A percentile compares a stretch with the other conserved stretches of the same genome.
These are phyloP conservation scores for Spencermartinsiella ligniputridi DNA, from an alignment of 1,139 yeast genomes.

Conservation along the genomic window DNA sequence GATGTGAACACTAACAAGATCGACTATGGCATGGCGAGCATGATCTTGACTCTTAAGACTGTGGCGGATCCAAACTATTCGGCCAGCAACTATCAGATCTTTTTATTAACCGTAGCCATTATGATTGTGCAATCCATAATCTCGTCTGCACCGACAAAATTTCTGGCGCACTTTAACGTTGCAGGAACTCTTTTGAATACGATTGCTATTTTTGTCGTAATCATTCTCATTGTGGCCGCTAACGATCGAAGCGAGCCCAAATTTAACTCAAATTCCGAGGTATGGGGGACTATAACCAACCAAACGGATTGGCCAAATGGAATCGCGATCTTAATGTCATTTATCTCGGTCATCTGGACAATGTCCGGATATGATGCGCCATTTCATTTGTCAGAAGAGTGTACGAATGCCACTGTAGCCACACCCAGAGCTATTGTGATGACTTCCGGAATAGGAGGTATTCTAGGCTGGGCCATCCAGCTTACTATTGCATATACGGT, in stretches of 20 bases:
- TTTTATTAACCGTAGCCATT: constrained; percentile 49
- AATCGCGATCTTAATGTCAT: constrained; percentile 54
- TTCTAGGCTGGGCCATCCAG: constrained; percentile 59
- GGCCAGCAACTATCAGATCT: constrained; percentile 49
- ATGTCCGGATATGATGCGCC: constrained; percentile 77
- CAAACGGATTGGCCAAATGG: constrained; percentile 68
- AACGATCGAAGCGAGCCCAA: constrained; percentile 43
- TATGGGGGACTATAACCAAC: constrained; percentile 55
- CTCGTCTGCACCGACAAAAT: constrained; percentile 44
- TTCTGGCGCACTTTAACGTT: constrained; percentile 53
- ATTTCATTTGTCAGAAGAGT: constrained; percentile 68
- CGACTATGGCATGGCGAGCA: constrained; percentile 54
- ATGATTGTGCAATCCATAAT: constrained; percentile 44
- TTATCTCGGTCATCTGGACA: constrained; percentile 68
- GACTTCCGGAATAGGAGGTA: constrained; percentile 60
- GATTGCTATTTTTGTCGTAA: constrained; percentile 50
- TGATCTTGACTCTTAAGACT: constrained; percentile 54
- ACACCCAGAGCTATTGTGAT: constrained; percentile 65
- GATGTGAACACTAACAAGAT: too few species aligned
- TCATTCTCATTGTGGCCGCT: constrained; percentile 54
- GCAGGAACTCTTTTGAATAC: constrained; percentile 48
- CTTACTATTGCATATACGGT: constrained; percentile 63
- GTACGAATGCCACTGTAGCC: constrained; percentile 59
- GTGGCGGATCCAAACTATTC: constrained; percentile 34
- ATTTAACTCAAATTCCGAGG: constrained; percentile 47